These are phyloP conservation scores for Sporisorium graminicola DNA, from an alignment of 1,284 basidiomycete species.

Conservation along the genomic window DNA sequence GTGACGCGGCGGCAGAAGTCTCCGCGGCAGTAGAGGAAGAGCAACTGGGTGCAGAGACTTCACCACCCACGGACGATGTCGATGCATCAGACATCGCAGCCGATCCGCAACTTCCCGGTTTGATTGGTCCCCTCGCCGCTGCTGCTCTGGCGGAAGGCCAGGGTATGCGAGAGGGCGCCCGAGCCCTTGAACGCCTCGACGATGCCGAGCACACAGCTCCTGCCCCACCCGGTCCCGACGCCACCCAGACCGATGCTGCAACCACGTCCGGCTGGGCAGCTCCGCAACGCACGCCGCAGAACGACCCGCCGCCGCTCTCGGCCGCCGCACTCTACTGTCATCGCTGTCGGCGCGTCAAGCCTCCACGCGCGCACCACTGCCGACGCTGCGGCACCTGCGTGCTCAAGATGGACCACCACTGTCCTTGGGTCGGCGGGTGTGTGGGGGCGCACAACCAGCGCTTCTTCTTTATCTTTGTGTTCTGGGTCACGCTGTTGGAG, in stretches of 20 bases:
- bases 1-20: conserved; percentile 4
- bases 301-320: conserved; percentile 41
- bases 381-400: conserved; percentile 80
- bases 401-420: conserved; percentile 81
- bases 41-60: not conserved
- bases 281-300: conserved; percentile 24
- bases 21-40: conserved; percentile 14
- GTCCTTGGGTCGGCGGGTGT: conserved; percentile 81
- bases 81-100: conserved; percentile 5
- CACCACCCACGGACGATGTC: not conserved
- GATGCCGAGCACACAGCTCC: not conserved
- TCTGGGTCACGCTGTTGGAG: conserved; percentile 75
- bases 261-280: conserved; percentile 15
- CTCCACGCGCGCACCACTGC: conserved; percentile 81
- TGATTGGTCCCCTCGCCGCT: conserved; percentile 27
- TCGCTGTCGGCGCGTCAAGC: conserved; percentile 75
- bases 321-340: conserved; percentile 60
- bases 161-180: conserved; percentile 5
- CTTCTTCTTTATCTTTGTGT: conserved; percentile 81
- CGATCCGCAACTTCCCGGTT: conserved; percentile 26
- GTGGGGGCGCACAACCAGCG: conserved; percentile 85
- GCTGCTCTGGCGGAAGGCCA: conserved; percentile 22
- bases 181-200: not conserved
- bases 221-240: not conserved
- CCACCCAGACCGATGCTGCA: not conserved